Evolutionary conservation across 108 stramenopile genomes (phyloP), one percentile per base, ranked within the genome.

Genomic region (Skeletonema menzelii): DNA sequence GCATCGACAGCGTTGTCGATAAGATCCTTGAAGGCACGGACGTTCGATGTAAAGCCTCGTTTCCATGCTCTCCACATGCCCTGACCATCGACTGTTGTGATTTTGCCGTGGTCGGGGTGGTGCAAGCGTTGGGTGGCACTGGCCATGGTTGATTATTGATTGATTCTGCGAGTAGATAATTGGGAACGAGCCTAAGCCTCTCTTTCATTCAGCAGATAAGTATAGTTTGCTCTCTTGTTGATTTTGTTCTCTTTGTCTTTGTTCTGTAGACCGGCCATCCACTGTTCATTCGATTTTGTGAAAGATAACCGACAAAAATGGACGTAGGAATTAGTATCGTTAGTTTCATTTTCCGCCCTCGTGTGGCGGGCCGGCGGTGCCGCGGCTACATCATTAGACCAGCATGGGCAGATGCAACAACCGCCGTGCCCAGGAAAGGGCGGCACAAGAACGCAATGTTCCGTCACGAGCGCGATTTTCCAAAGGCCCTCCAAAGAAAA

Each of bases 1-100:
- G 90, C 90, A 73, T 91, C 90, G 24, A 91, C 73, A 4, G 90
- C 84, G 76, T 91, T 91, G 63, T 91, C 90, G 40, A 91, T 82
- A 11, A 91, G 60, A 69, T 91, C 90, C 42, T 88, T 47, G 10
- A 88, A 64, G 0, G 90, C 90, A 17, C 80, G 34, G 10, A 81
- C 27, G 11, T 85, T 82, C 30, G 81, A 85, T 26, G 75, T 75
- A 68, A 91, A 91, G 49, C 70, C 75, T 7, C 90, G 69, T n/a
- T 75, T 85, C 86, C 87, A 91, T 0, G 86, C 72, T 27, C 79
- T 59, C 90, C 90, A 91, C 63, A 91, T 67, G 0, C 90, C 90
- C 37, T 62, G 73, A 4, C 90, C 90, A 62, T 88, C 73, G 30
- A 88, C 85, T 24, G 72, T 57, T 12, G 81, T 82, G 7, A 46